Base-by-base conservation (phyloP, 495 filamentous ascomycete genomes). In the Aspergillus coremiiformis region DNA sequence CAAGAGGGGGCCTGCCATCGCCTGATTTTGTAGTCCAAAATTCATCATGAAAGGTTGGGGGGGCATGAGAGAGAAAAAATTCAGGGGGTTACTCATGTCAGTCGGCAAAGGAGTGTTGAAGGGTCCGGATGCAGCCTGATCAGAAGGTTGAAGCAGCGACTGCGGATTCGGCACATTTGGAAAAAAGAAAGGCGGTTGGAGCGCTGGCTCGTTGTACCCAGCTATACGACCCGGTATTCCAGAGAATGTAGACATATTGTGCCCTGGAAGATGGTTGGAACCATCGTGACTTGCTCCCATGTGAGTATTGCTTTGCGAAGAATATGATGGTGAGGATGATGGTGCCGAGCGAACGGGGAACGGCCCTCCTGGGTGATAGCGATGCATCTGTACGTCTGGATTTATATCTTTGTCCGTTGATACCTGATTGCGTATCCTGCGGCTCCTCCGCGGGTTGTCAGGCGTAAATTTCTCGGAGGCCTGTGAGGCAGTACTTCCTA, bases 41-140 rank as follows among this genome's bases (percentile, higher is more conserved):
- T 59, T 45, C 54, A 54, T 49, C 49, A 57, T 45, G 29, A 52
- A 44, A 1, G 49, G 44, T 9, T 37, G 54, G 15, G 48, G 43
- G 6, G 55, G 55, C 27, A 53, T 47, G 24, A 26, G 47, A 11
- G 54, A 52, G 35, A 53, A 37, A 1, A 52, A 12, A 20, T 49
- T 39, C 15, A 37, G 22, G 39, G 27, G 37, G 21, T 45, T 52
- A 30, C 26, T 47, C 27, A 39, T 32, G 10, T 41, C 55, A 37
- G 55, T 59, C 51, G 56, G 61, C n/a, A 47, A 35, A 4, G 62
- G 51, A 3, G 48, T 32, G 45, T 54, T 54, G 49, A 59, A 57
- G 14, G 55, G 21, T 32, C 56, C 54, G 17, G 57, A 52, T 21
- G 53, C 27, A 32, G 44, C 21, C 32, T 59, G 48, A 20, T 49